These are phyloP conservation scores for Metschnikowia matae DNA, from an alignment of 805 yeast genomes.

Conservation along the genomic window DNA sequence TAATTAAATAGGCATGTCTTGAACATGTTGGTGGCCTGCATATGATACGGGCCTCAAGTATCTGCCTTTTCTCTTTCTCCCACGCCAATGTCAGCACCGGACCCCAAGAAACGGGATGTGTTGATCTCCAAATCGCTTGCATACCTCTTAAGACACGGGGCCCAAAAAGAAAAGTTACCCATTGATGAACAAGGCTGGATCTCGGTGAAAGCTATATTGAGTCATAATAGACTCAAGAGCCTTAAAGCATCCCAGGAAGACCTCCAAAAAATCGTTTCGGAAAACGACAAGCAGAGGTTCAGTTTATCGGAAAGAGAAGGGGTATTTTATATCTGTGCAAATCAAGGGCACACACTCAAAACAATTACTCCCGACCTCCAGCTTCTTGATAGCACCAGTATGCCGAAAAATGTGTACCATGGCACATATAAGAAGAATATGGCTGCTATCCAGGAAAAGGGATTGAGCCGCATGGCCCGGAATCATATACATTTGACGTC, in stretches of 20 bases:
- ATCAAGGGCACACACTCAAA: slow-evolving; percentile 83
- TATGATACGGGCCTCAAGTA: not conserved
- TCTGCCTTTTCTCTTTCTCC: not conserved
- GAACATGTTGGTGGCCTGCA: not conserved
- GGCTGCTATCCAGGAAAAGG: slow-evolving; percentile 48
- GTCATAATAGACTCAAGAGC: slow-evolving; percentile 55
- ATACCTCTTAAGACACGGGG: slow-evolving; percentile 82
- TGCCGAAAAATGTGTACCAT: slow-evolving; percentile 63
- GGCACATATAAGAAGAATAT: slow-evolving; percentile 64
- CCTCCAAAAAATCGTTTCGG: slow-evolving; percentile 54
- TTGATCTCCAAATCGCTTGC: slow-evolving; percentile 71
- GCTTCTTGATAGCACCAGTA: slow-evolving; percentile 35
- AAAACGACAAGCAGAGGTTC: slow-evolving; percentile 71
- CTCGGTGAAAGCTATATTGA: slow-evolving; percentile 47
- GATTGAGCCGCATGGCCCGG: slow-evolving; percentile 65
- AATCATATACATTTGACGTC: slow-evolving; percentile 85
- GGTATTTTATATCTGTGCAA: slow-evolving; percentile 61
- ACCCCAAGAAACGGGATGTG: slow-evolving; percentile 35
- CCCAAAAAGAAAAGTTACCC: slow-evolving; percentile 57
- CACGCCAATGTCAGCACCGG: slow-evolving; percentile 11
- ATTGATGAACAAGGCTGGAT: slow-evolving; percentile 72
- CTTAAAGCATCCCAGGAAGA: slow-evolving; percentile 54
- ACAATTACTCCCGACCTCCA: slow-evolving; percentile 41
- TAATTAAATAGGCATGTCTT: too few relatives aligned
- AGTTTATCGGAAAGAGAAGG: slow-evolving; percentile 36